These are phyloP conservation scores for Glonium stellatum DNA, from an alignment of 495 filamentous ascomycete genomes.

Conservation along the genomic window DNA sequence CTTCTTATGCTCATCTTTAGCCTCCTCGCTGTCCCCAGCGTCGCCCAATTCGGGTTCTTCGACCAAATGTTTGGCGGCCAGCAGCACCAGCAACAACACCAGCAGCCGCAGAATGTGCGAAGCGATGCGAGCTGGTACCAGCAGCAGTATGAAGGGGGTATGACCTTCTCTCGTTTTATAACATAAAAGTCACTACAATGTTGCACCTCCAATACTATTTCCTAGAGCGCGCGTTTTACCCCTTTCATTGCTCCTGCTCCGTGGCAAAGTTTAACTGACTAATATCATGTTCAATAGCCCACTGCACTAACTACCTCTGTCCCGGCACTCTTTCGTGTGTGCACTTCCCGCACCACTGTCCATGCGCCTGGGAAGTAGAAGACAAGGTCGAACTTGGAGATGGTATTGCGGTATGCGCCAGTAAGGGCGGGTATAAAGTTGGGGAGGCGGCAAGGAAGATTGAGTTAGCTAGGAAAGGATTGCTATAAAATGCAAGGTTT, in stretches of 20 bases:
- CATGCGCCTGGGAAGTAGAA: constrained; percentile 77
- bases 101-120: constrained; percentile 64
- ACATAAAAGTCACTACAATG: not conserved
- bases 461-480: constrained; percentile 51
- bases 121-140: constrained; percentile 75
- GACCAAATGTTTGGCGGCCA: constrained; percentile 73
- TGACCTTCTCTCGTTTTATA: constrained; percentile 10
- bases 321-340: constrained; percentile 86
- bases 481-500: constrained; percentile 51
- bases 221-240: not conserved
- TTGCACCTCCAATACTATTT: not conserved
- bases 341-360: constrained; percentile 88
- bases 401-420: constrained; percentile 72
- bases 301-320: constrained; percentile 86
- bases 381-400: constrained; percentile 86
- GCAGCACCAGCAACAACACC: constrained; percentile 51
- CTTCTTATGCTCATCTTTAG: constrained; percentile 37
- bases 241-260: not conserved
- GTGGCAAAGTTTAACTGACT: not conserved
- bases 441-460: constrained; percentile 37
- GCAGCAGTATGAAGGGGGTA: constrained; percentile 59
- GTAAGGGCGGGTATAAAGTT: constrained; percentile 65
- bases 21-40: constrained; percentile 42
- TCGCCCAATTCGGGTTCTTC: constrained; percentile 66
- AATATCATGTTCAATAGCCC: constrained; percentile 40